phyloP scores from a whole-genome alignment of 345 rosid species.

The Erysimum cheiranthoides region DNA sequence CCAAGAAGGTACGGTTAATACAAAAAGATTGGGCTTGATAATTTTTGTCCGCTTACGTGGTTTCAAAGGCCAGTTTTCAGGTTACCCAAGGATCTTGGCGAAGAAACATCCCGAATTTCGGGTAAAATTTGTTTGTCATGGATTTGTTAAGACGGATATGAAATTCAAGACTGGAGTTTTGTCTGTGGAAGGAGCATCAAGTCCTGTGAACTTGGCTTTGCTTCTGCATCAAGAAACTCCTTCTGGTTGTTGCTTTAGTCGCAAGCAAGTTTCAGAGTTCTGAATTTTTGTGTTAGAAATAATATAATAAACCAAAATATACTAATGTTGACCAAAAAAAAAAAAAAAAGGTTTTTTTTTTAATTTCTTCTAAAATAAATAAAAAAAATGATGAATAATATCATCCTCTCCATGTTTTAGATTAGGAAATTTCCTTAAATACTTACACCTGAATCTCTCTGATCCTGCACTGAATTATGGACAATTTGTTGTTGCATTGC shows the following conservation, averaged over 20 bases:
- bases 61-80: slow-evolving; percentile 57
- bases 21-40: slow-evolving; percentile 52
- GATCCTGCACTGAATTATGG: too few relatives aligned
- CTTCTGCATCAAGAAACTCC: slow-evolving; percentile 52
- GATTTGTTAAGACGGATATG: slow-evolving; percentile 55
- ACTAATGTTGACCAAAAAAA: background rate
- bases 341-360: too few relatives aligned
- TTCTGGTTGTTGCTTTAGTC: slow-evolving; percentile 54
- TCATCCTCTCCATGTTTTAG: too few relatives aligned
- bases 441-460: too few relatives aligned
- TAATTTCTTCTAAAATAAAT: too few relatives aligned
- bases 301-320: background rate
- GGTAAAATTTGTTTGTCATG: slow-evolving; percentile 60
- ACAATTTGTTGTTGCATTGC: too few relatives aligned
- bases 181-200: slow-evolving; percentile 52
- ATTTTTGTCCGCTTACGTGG: slow-evolving; percentile 39
- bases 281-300: slow-evolving; percentile 9
- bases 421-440: too few relatives aligned
- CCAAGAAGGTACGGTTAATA: slow-evolving; percentile 40
- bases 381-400: too few relatives aligned
- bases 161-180: slow-evolving; percentile 46
- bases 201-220: slow-evolving; percentile 51
- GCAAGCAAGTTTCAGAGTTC: slow-evolving; percentile 48
- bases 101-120: slow-evolving; percentile 46
- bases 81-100: slow-evolving; percentile 57